Evolutionary conservation across 2,329 filamentous ascomycete genomes (phyloP).

Genomic region (Nothophoma quercina): DNA sequence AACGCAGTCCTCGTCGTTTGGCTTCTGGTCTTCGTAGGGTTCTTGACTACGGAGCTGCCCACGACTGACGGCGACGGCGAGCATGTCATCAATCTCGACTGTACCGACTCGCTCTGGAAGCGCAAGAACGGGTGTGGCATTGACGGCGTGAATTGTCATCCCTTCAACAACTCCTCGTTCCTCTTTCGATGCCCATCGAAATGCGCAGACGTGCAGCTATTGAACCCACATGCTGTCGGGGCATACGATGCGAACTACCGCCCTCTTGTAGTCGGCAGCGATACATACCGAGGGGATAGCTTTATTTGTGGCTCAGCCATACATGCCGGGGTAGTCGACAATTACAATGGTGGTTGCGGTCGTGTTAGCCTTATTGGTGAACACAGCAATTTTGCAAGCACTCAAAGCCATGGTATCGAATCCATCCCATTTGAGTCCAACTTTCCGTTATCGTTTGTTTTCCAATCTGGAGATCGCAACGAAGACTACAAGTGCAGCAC

Average conservation of each 20-base stretch:
- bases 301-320: constrained; percentile 88
- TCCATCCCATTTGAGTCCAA: constrained; percentile 83
- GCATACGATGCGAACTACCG: constrained; percentile 66
- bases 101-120: constrained; percentile 74
- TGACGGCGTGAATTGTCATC: constrained; percentile 76
- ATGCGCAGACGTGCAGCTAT: constrained; percentile 69
- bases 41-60: constrained; percentile 68
- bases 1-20: constrained; percentile 67
- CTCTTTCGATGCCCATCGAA: constrained; percentile 77
- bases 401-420: constrained; percentile 72
- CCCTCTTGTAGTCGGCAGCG: constrained; percentile 63
- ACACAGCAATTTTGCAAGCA: constrained; percentile 67
- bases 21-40: constrained; percentile 71
- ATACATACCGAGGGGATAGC: constrained; percentile 87
- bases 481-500: constrained; percentile 68
- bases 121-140: constrained; percentile 75
- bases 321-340: constrained; percentile 77
- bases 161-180: constrained; percentile 73
- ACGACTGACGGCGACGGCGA: constrained; percentile 67
- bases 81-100: constrained; percentile 71
- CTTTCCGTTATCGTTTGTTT: constrained; percentile 88
- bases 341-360: constrained; percentile 78
- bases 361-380: constrained; percentile 76
- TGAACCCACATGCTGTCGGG: constrained; percentile 78
- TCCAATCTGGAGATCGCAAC: constrained; percentile 55